Evolutionary conservation across 2,329 filamentous ascomycete genomes (phyloP), one percentile per base, ranked within the genome.

Genomic region (Falciphora oryzae): DNA sequence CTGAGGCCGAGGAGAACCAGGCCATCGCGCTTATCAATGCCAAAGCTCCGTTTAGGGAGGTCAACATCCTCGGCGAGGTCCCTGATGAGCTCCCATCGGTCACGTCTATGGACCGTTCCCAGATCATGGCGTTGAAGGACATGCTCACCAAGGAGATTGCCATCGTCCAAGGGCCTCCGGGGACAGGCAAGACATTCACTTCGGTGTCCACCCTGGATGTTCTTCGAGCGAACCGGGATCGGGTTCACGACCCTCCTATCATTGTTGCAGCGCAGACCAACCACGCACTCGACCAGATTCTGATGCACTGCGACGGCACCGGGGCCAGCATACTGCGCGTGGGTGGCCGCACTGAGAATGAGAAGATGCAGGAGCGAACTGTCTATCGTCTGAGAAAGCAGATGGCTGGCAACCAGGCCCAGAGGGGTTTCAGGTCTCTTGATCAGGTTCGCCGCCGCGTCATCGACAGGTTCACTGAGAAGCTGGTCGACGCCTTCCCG

Each of bases 241-340:
- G 72, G 8, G 8, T n/a, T 1, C 79, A 75, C 0, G 85, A 89
- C 65, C 83, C 87, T 11, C 91, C 91, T 0, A 87, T 97, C 35
- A 81, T 97, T 27, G 81, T 97, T 4, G 85, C 92, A 0, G 92
- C 92, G 10, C 92, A 97, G 70, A 97, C 93, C 0, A 97, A 97
- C 66, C 92, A 97, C 74, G 93, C 93, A 0, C 78, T 97, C 0
- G 93, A 97, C 69, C 93, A 97, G 72, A 79, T 97, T 0, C 79
- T 97, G 0, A 77, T 78, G 1, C 85, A 89, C 64, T 80, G 92
- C 22, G 79, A 86, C 1, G 72, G 78, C 1, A 64, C 70, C 0
- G 75, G 73, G 3, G 89, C 75, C 81, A 81, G 85, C 1, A 87
- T 93, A 65, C 77, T 80, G 13, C 81, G 83, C 2, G 72, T 85